Evolutionary conservation across 164 flowering plant species (phyloP).

Genomic region (Magnolia changhungtana): DNA sequence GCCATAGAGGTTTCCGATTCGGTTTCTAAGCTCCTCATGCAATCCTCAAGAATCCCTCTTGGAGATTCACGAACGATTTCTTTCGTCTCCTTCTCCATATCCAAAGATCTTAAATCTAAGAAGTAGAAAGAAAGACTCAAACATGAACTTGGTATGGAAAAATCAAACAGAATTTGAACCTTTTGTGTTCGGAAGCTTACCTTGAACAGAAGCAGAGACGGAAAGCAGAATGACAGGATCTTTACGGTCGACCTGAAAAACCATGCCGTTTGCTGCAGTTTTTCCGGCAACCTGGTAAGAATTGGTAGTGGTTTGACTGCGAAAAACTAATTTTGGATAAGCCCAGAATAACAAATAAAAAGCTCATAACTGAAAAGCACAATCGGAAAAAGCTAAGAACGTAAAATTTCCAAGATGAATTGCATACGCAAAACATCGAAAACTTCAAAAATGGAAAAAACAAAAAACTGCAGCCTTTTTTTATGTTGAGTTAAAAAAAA

Average conservation of each 20-base stretch:
- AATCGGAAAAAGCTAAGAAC: slow-evolving; percentile 39
- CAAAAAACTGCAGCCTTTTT: too few species aligned
- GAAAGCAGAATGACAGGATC: slow-evolving; percentile 7
- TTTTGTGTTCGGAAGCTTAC: slow-evolving; percentile 14
- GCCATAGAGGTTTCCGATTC: slow-evolving; percentile 30
- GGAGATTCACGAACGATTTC: slow-evolving; percentile 34
- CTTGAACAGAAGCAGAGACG: slow-evolving; percentile 32
- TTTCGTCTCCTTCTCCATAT: slow-evolving; percentile 24
- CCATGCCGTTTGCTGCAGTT: slow-evolving; percentile 12
- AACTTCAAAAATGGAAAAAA: neutral
- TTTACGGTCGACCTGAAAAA: slow-evolving; percentile 10
- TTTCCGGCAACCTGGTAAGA: slow-evolving; percentile 2
- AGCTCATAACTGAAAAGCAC: too few species aligned
- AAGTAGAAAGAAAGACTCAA: slow-evolving; percentile 13
- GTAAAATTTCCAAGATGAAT: slow-evolving; percentile 5
- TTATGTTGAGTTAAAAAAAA: neutral
- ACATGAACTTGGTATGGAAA: neutral
- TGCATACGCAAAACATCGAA: neutral
- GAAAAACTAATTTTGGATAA: neutral
- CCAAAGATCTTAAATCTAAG: slow-evolving; percentile 20
- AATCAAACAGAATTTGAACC: neutral
- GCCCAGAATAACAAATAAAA: slow-evolving; percentile 21
- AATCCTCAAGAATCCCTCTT: slow-evolving; percentile 58
- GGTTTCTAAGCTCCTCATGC: slow-evolving; percentile 23
- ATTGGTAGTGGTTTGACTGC: slow-evolving; percentile 10